These are phyloP conservation scores for Geotrichum citri-aurantii DNA, from an alignment of 1,139 yeast species.

Conservation along the genomic window DNA sequence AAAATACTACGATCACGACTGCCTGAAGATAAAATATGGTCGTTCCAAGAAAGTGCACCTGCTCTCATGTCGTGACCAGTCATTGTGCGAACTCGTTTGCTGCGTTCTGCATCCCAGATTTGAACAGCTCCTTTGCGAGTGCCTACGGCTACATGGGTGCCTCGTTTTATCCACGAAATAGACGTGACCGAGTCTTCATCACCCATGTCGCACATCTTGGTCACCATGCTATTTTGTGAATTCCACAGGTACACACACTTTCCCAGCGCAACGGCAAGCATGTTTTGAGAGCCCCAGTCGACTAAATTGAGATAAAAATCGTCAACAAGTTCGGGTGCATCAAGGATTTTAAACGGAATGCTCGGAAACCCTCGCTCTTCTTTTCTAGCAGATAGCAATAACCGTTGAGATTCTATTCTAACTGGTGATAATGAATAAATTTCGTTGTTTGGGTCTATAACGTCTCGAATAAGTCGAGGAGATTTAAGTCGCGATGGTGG, in stretches of 20 bases:
- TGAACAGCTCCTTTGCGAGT: conserved; percentile 82
- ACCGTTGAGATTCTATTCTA: conserved; percentile 50
- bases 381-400: conserved; percentile 26
- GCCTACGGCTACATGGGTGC: conserved; percentile 91
- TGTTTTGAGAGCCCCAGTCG: conserved; percentile 93
- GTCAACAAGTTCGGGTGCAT: conserved; percentile 93
- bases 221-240: conserved; percentile 79
- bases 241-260: conserved; percentile 88
- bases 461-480: not conserved
- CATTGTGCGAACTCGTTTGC: conserved; percentile 82
- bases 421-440: conserved; percentile 77
- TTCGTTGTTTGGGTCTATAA: conserved; percentile 55
- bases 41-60: conserved; percentile 90
- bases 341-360: conserved; percentile 87
- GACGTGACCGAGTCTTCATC: conserved; percentile 68
- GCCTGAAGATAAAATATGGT: conserved; percentile 81
- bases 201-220: conserved; percentile 66
- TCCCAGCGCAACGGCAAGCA: conserved; percentile 86
- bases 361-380: conserved; percentile 71
- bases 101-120: conserved; percentile 90
- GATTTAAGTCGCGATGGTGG: not conserved
- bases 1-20: conserved; percentile 77
- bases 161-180: conserved; percentile 76
- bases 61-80: conserved; percentile 85
- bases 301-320: conserved; percentile 87